These are phyloP conservation scores for Monilinia laxa DNA, from an alignment of 2,329 filamentous ascomycete genomes.

Conservation along the genomic window DNA sequence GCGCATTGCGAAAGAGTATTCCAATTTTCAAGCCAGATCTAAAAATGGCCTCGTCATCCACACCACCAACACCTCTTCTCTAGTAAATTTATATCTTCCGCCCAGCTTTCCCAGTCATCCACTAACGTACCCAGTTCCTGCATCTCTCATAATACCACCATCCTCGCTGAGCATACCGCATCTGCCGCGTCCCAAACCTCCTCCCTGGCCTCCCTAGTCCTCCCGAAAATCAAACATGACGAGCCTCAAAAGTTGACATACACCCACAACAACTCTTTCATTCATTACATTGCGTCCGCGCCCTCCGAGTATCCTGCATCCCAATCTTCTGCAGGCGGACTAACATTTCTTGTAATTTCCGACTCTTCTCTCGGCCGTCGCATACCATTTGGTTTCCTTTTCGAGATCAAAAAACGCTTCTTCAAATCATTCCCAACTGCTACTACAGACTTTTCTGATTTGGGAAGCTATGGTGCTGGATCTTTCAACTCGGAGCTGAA, in stretches of 20 bases:
- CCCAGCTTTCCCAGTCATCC: constrained; percentile 2
- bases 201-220: constrained; percentile 86
- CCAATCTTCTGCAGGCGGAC: constrained; percentile 66
- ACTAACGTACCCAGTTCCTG: constrained; percentile 63
- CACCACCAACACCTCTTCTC: constrained; percentile 65
- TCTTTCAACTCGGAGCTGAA: constrained; percentile 81
- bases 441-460: constrained; percentile 68
- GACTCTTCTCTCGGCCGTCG: constrained; percentile 78
- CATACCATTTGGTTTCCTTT: constrained; percentile 87
- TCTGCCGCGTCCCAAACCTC: constrained; percentile 80
- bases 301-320: constrained; percentile 61
- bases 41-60: constrained; percentile 70
- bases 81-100: constrained; percentile 55
- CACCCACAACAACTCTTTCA: constrained; percentile 86
- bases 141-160: constrained; percentile 90
- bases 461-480: constrained; percentile 88
- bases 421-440: constrained; percentile 65
- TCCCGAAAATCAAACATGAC: constrained; percentile 87
- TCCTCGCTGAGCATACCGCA: constrained; percentile 88
- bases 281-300: constrained; percentile 91
- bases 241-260: constrained; percentile 87
- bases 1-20: neutral
- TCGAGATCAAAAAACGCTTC: constrained; percentile 89
- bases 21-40: neutral
- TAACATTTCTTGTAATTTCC: constrained; percentile 90